Percentiles rank a stretch among this genome's conserved stretches.
These are phyloP conservation scores for Sporothrix pallida DNA, from an alignment of 2,329 filamentous ascomycete genomes.

Conservation along the genomic window DNA sequence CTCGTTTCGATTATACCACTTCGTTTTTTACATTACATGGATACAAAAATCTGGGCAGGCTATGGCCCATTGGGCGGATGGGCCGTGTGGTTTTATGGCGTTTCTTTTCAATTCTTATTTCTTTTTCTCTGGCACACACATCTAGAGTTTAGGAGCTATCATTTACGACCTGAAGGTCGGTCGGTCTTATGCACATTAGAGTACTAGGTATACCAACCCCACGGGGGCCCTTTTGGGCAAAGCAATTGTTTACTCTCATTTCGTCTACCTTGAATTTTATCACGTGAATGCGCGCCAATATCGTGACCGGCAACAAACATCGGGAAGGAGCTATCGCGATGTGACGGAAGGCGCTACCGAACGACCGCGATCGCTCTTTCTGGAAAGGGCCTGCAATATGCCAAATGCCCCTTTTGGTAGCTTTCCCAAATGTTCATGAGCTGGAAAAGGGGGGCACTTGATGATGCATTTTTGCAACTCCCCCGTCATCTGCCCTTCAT, in stretches of 20 bases:
- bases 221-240: not conserved
- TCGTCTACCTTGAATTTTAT: not conserved
- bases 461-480: not conserved
- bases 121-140: not conserved
- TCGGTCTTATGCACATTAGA: not conserved
- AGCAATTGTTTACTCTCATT: not conserved
- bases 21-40: constrained; percentile 15
- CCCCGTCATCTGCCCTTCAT: not conserved
- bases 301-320: not conserved
- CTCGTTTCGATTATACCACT: constrained; percentile 21
- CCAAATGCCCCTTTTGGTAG: not conserved
- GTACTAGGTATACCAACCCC: no score
- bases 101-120: not conserved
- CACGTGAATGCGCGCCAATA: constrained; percentile 32
- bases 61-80: not conserved
- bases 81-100: not conserved
- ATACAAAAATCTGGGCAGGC: not conserved
- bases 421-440: not conserved
- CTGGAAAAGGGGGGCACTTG: not conserved
- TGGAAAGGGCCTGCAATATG: not conserved
- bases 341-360: not conserved
- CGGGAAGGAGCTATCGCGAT: constrained; percentile 29
- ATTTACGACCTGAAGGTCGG: not conserved
- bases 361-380: not conserved
- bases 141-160: not conserved